Base-by-base conservation (phyloP, 768 basidiomycete genomes). In the Polyporus arcularius region DNA sequence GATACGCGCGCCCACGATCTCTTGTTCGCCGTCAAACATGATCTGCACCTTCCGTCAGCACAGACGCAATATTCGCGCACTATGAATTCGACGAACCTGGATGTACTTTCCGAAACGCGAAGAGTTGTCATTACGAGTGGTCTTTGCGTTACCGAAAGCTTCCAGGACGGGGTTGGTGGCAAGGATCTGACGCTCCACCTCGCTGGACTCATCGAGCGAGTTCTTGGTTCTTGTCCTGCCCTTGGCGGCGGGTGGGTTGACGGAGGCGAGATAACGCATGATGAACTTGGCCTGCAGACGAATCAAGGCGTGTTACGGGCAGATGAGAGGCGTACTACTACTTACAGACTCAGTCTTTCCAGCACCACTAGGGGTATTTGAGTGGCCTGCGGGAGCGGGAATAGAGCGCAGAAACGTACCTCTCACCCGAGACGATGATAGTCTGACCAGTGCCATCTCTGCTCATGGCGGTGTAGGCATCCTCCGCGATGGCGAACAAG, bases 91-190 rank as follows among this genome's bases (percentile, higher is more conserved):
- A 68, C 72, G 32, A 52, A 95, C 97, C 85, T 99, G 96, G 65
- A 99, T 98, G 76, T 99, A 99, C 78, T 99, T 99, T 63, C 97
- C 97, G 74, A 99, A 99, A 58, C 97, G 87, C 21, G 97, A 99
- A 8, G 94, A 97, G 74, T 99, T 99, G 76, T 99, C 97, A 72
- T 99, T 99, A 60, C 97, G 85, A 15, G 97, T 98, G 35, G 97
- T 99, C 78, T 99, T 99, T 26, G 97, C 97, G 75, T 99, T 99
- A 66, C 97, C 97, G 67, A 99, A 98, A 0, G 97, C 92, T 76
- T 99, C 97, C 64, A 99, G 88, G 69, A 97, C 98, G 26, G 97
- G 97, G 74, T 99, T 99, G n/a, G 96, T 98, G 31, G 97, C 97
- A 56, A 99, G 79, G 61, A 99, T 99, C 75, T 98, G 97, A 51